Conservation (phyloP, 2,329 filamentous ascomycete species). For the Fusarium beomiforme region DNA sequence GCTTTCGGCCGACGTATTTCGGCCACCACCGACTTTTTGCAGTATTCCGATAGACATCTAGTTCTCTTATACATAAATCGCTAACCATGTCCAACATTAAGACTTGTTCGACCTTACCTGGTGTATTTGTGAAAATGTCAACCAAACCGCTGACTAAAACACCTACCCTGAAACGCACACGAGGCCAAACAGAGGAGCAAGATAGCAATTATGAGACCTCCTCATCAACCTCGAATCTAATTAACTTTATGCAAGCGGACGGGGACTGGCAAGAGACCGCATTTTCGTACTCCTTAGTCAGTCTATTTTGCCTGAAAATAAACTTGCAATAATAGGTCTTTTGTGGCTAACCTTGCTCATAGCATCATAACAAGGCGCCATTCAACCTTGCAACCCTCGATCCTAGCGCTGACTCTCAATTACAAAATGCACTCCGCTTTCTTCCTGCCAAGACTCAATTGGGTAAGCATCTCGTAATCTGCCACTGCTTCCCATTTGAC, state of each 20-base stretch:
- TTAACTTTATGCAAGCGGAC: not conserved
- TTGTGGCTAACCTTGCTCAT: not conserved
- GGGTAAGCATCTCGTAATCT: not conserved
- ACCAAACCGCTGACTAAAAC: not conserved
- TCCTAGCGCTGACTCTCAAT: not conserved
- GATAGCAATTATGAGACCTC: not conserved
- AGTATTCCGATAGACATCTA: not conserved
- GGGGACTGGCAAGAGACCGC: not conserved
- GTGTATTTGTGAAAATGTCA: not conserved
- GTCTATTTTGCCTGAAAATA: not conserved
- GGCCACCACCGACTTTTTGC: constrained; percentile 23
- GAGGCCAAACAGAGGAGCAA: not conserved
- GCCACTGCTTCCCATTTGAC: not conserved
- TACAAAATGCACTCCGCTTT: not conserved
- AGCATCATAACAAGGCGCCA: not conserved
- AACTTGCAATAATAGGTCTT: not conserved
- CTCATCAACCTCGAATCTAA: not conserved
- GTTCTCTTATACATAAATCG: not conserved
- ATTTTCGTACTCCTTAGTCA: not conserved
- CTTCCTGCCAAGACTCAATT: not conserved
- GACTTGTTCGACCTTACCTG: not conserved
- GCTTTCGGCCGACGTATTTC: constrained; percentile 29
- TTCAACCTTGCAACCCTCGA: not conserved
- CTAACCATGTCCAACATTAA: not conserved
- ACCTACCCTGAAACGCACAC: not conserved